Conservation (phyloP, 371 early-diverging fungal species). For the Mortierella sp. region DNA sequence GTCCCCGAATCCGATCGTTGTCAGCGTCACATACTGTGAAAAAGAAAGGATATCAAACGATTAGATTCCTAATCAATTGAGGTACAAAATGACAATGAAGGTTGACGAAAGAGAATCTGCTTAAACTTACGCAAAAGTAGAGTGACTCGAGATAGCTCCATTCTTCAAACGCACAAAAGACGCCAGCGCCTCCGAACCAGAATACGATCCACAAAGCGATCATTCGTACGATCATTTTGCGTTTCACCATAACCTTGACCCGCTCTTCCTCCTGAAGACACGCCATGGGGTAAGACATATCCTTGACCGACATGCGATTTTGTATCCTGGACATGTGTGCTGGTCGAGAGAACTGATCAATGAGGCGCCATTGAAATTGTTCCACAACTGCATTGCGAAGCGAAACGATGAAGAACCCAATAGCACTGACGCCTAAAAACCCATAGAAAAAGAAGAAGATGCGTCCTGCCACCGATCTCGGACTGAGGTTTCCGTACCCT, state of each 20-base stretch:
- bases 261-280: slow-evolving; percentile 33
- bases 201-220: slow-evolving; percentile 32
- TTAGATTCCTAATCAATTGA: neutral
- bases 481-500: slow-evolving; percentile 50
- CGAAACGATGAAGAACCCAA: slow-evolving; percentile 46
- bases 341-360: slow-evolving; percentile 38
- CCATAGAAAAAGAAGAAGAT: slow-evolving; percentile 42
- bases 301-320: slow-evolving; percentile 46
- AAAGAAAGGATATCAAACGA: neutral
- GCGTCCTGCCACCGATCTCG: slow-evolving; percentile 26
- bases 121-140: slow-evolving; percentile 39
- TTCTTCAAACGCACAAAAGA: slow-evolving; percentile 44
- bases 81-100: neutral
- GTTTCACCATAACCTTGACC: slow-evolving; percentile 37
- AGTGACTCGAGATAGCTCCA: slow-evolving; percentile 45
- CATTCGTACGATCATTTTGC: slow-evolving; percentile 48
- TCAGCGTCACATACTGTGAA: slow-evolving; percentile 37
- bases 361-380: slow-evolving; percentile 46
- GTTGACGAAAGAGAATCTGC: neutral
- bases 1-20: slow-evolving; percentile 53
- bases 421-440: slow-evolving; percentile 28
- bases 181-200: slow-evolving; percentile 52
- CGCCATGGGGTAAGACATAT: slow-evolving; percentile 32
- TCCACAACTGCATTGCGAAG: slow-evolving; percentile 49
- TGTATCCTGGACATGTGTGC: slow-evolving; percentile 40